These are phyloP conservation scores for Pholiota conissans DNA, from an alignment of 768 basidiomycete species.

Conservation along the genomic window DNA sequence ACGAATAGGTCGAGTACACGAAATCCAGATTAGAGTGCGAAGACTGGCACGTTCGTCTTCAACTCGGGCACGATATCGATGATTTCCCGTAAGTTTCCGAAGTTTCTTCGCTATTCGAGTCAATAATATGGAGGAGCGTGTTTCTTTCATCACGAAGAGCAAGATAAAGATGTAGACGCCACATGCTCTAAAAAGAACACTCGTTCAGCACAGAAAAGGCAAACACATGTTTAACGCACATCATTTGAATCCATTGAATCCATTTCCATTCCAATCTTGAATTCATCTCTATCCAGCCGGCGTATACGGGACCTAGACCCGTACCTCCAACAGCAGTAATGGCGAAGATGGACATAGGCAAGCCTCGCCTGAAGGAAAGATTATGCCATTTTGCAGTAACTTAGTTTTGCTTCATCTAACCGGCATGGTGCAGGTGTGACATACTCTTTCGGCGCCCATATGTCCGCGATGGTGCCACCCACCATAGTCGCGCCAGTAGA, in stretches of 20 bases:
- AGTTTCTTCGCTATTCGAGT: constrained; percentile 59
- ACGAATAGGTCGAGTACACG: constrained; percentile 74
- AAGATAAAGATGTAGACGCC: constrained; percentile 51
- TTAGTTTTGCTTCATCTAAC: too few relatives aligned
- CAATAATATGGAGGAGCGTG: constrained; percentile 70
- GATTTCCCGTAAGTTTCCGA: constrained; percentile 66
- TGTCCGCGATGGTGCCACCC: constrained; percentile 72
- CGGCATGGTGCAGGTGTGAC: constrained; percentile 11
- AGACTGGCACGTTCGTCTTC: constrained; percentile 64
- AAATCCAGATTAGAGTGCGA: constrained; percentile 61
- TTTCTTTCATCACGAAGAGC: constrained; percentile 66
- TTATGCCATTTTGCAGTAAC: too few relatives aligned
- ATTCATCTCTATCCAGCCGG: constrained; percentile 31
- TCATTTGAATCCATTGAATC: constrained; percentile 32
- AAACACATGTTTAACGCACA: constrained; percentile 15
- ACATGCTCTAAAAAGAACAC: constrained; percentile 38
- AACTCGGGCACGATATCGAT: constrained; percentile 57
- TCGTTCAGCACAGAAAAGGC: not conserved
- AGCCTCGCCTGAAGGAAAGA: constrained; percentile 70
- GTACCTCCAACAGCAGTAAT: constrained; percentile 52
- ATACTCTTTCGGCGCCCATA: constrained; percentile 64
- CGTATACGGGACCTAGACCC: constrained; percentile 24
- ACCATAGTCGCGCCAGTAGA: constrained; percentile 75
- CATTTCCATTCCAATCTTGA: constrained; percentile 26
- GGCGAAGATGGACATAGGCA: constrained; percentile 78